Evolutionary conservation across 129 eudicot genomes (phyloP).

Genomic region (Heracleum sosnowskyi): DNA sequence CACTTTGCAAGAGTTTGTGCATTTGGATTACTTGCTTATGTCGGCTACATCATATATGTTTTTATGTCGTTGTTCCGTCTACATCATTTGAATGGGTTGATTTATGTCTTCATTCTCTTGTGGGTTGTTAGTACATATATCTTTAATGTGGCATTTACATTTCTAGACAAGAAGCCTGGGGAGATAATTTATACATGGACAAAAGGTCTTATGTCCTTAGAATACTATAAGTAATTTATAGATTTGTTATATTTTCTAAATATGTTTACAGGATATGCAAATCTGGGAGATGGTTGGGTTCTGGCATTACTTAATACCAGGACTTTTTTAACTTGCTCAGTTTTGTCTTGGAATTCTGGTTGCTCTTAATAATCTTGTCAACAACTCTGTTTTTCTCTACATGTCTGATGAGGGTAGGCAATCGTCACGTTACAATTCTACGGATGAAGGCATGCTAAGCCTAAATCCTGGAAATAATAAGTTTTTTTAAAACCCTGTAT

Average conservation of each 20-base stretch:
- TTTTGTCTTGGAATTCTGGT: slow-evolving; percentile 88
- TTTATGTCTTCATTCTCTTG: slow-evolving; percentile 68
- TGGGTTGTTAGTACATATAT: slow-evolving; percentile 75
- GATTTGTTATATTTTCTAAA: slow-evolving; percentile 9
- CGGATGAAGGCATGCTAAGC: slow-evolving; percentile 41
- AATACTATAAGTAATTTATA: slow-evolving; percentile 4
- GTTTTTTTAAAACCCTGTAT: not conserved
- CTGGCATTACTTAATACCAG: slow-evolving; percentile 96
- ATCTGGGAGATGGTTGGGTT: slow-evolving; percentile 97
- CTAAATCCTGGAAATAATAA: not conserved
- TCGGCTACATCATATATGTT: slow-evolving; percentile 63
- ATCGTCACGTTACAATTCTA: slow-evolving; percentile 34
- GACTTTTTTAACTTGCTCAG: slow-evolving; percentile 88
- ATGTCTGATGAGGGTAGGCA: slow-evolving; percentile 54
- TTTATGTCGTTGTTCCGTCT: slow-evolving; percentile 69
- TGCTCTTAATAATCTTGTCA: slow-evolving; percentile 91
- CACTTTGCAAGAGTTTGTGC: slow-evolving; percentile 74
- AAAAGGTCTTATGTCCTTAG: not conserved
- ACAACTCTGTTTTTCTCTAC: slow-evolving; percentile 83
- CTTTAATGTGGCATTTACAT: slow-evolving; percentile 61
- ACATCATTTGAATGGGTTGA: slow-evolving; percentile 64
- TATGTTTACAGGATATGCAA: slow-evolving; percentile 61
- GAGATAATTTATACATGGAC: slow-evolving; percentile 30
- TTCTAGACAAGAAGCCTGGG: slow-evolving; percentile 38
- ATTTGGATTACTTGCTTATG: slow-evolving; percentile 71